These are phyloP conservation scores for Micromonas commoda DNA, from an alignment of 139 green algal genomes.

Conservation along the genomic window DNA sequence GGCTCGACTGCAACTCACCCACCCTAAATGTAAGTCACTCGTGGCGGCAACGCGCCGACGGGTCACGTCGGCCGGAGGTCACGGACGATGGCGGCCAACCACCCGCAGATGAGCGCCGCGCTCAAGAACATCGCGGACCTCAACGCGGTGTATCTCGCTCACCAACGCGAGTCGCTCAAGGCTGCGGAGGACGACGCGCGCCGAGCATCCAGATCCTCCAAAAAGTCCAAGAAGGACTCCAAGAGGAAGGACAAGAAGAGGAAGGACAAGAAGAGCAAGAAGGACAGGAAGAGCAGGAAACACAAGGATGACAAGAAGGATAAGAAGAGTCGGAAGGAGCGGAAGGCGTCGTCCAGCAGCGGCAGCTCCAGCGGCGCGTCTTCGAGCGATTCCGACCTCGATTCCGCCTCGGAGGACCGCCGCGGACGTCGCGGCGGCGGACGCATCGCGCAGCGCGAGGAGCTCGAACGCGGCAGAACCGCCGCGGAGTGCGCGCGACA, in stretches of 20 bases:
- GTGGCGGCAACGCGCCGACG: too few relatives aligned
- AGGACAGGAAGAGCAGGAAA: background rate
- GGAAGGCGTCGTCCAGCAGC: background rate
- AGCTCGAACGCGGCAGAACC: background rate
- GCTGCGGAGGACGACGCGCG: background rate
- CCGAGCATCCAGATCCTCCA: background rate
- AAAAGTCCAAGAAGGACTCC: background rate
- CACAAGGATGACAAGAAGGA: background rate
- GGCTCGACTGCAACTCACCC: too few relatives aligned
- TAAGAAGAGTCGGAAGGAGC: background rate
- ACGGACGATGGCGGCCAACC: background rate
- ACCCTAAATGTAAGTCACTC: too few relatives aligned
- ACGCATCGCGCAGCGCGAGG: background rate
- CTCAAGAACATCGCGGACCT: constrained; percentile 5
- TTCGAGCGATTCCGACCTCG: background rate
- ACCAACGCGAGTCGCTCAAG: background rate
- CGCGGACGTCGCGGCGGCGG: background rate
- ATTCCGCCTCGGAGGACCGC: background rate
- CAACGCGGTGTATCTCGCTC: background rate
- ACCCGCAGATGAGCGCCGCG: constrained; percentile 5
- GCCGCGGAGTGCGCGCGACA: background rate
- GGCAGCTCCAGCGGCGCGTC: background rate
- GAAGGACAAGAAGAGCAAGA: constrained; percentile 12
- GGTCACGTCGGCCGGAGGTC: too few relatives aligned
- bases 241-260: constrained; percentile 12